These are phyloP conservation scores for Phialophora tarda DNA, from an alignment of 2,329 filamentous ascomycete species.

Conservation along the genomic window DNA sequence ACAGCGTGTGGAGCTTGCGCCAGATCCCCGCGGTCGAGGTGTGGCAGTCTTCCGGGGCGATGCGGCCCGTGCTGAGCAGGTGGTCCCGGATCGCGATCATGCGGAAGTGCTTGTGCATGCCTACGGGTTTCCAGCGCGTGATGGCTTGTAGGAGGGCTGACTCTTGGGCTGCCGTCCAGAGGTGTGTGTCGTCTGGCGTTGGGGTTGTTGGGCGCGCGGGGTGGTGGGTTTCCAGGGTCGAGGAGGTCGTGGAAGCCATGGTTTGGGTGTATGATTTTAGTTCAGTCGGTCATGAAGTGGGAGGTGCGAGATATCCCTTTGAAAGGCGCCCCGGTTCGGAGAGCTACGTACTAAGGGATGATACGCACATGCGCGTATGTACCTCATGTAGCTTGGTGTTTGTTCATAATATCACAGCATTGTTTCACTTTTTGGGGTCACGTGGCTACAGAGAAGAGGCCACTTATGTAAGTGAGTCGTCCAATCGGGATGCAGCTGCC, in stretches of 20 bases:
- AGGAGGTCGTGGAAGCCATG: slow-evolving; percentile 14
- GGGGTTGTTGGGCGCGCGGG: background rate
- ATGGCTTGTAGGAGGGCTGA: slow-evolving; percentile 91
- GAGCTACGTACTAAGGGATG: background rate
- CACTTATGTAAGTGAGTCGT: background rate
- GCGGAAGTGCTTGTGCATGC: slow-evolving; percentile 92
- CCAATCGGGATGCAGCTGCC: background rate
- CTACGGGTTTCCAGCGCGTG: slow-evolving; percentile 95
- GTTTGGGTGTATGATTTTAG: background rate
- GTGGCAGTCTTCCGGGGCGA: slow-evolving; percentile 71
- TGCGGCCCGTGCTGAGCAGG: slow-evolving; percentile 78
- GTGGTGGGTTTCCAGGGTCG: background rate
- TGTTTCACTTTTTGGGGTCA: background rate
- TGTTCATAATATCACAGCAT: background rate
- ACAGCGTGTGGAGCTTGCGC: slow-evolving; percentile 81
- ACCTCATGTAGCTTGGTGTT: background rate
- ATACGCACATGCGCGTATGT: background rate
- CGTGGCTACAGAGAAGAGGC: background rate
- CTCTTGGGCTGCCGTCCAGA: slow-evolving; percentile 96
- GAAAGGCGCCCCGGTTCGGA: background rate
- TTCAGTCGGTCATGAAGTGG: background rate
- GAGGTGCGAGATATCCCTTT: background rate
- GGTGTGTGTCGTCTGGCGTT: slow-evolving; percentile 39
- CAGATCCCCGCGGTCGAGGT: slow-evolving; percentile 78
- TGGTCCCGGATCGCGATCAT: slow-evolving; percentile 86